Evolutionary conservation across 371 early-diverging fungal species (phyloP), one percentile per base, ranked within the genome.

Genomic region (Actinomortierella wolfii): DNA sequence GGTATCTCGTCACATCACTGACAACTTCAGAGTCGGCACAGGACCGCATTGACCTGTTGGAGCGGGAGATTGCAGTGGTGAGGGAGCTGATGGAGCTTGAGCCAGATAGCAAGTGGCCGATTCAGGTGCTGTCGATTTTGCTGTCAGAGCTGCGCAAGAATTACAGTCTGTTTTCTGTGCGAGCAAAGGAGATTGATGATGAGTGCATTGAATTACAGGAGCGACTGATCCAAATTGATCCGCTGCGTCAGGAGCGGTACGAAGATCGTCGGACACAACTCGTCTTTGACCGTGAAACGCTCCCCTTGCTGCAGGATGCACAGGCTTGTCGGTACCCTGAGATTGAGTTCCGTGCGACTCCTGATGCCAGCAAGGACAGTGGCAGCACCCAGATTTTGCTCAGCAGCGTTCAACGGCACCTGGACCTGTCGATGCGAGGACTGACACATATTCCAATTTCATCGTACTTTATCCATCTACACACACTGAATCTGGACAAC

Each of bases 71-170:
- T 39, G 61, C 78, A 14, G 77, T 79, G 14, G 81, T 96, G 17
- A 78, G 86, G 28, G 97, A 96, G 63, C 78, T 97, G 45, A 52
- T 89, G 8, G 95, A 95, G 21, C 45, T 94, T 26, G 97, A 96
- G 59, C 95, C 95, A 0, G 90, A 93, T 39, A 86, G 92, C 67
- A 92, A 92, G 82, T 93, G 97, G 84, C 77, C 81, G 9, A 63
- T 84, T 20, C 83, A 84, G 59, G 79, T 82, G 17, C 57, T 83
- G 14, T 78, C 79, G 2, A 82, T 75, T 34, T 74, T 85, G 43
- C 57, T 81, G 18, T 64, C 73, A 15, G 82, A 84, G 42, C 57
- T 82, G 25, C 59, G 67, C 43, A 26, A 68, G 67, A 59, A 59
- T 42, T 57, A 69, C 40, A 47, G 57, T 24, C 57, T 67, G 47